These are phyloP conservation scores for Saturnispora sekii DNA, from an alignment of 805 yeast genomes.

Conservation along the genomic window DNA sequence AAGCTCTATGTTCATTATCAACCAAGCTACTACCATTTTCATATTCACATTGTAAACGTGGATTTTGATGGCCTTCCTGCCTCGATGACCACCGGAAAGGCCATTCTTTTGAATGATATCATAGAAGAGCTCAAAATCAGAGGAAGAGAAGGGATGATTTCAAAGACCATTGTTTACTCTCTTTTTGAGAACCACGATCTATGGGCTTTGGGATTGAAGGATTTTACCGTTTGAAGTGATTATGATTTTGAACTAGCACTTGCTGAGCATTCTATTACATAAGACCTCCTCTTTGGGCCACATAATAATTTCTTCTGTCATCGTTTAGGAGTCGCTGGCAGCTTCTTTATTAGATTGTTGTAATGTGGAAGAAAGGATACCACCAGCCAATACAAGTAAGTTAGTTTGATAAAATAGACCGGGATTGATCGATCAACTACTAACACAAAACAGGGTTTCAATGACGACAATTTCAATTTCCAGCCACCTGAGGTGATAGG, in stretches of 20 bases:
- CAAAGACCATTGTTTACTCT: constrained; percentile 51
- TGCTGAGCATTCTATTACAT: neutral
- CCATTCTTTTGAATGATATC: constrained; percentile 70
- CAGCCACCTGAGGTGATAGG: constrained; percentile 8
- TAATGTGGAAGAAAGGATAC: constrained; percentile 26
- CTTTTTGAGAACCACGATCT: constrained; percentile 72
- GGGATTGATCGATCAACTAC: neutral
- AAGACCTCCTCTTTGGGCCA: neutral
- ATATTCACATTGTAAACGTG: constrained; percentile 77
- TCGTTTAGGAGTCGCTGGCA: too few species aligned
- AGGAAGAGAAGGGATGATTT: constrained; percentile 47
- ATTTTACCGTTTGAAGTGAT: neutral
- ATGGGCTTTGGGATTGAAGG: constrained; percentile 37
- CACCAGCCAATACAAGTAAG: constrained; percentile 26
- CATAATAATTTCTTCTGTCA: neutral
- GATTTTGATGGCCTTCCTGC: constrained; percentile 58
- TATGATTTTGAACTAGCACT: too few species aligned
- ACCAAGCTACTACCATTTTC: constrained; percentile 94
- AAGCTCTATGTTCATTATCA: constrained; percentile 85
- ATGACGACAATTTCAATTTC: constrained; percentile 4
- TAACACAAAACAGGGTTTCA: neutral
- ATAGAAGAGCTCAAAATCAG: constrained; percentile 56
- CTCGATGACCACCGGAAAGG: constrained; percentile 69
- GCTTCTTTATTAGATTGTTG: neutral
- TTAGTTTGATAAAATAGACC: neutral